Conservation (phyloP, 2,329 filamentous ascomycete genomes). For the Colletotrichum chrysophilum region DNA sequence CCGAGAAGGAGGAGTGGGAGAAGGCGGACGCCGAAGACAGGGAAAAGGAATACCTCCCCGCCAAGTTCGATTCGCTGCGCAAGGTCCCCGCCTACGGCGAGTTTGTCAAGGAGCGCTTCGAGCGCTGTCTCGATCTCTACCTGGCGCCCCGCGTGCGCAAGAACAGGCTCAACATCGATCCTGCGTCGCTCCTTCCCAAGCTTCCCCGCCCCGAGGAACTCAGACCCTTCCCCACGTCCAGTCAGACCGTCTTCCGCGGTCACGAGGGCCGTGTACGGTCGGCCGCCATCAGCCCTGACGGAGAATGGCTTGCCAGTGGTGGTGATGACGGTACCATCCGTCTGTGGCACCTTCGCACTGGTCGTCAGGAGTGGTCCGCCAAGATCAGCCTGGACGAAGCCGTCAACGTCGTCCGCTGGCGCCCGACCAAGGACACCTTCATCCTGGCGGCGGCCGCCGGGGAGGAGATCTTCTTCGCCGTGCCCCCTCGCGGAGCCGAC, state of each 20-base stretch:
- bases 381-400: conserved; percentile 79
- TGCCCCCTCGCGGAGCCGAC: conserved; percentile 76
- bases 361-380: conserved; percentile 85
- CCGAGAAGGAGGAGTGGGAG: conserved; percentile 87
- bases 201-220: conserved; percentile 92
- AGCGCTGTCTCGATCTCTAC: conserved; percentile 94
- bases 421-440: conserved; percentile 79
- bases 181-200: conserved; percentile 89
- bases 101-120: conserved; percentile 95
- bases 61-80: conserved; percentile 81
- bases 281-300: conserved; percentile 83
- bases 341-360: conserved; percentile 87
- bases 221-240: conserved; percentile 91
- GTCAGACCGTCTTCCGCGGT: conserved; percentile 84
- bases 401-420: conserved; percentile 88
- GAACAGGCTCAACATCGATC: conserved; percentile 96
- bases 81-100: conserved; percentile 89
- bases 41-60: conserved; percentile 86
- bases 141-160: conserved; percentile 90
- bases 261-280: conserved; percentile 89
- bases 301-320: conserved; percentile 86
- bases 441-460: conserved; percentile 85
- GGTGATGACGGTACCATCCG: conserved; percentile 93
- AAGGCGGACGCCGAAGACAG: conserved; percentile 87
- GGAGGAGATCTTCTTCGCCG: conserved; percentile 84